Evolutionary conservation across 192 early-diverging fungal genomes (phyloP), one percentile per base, ranked within the genome.

Genomic region (Coemansia reversa): DNA sequence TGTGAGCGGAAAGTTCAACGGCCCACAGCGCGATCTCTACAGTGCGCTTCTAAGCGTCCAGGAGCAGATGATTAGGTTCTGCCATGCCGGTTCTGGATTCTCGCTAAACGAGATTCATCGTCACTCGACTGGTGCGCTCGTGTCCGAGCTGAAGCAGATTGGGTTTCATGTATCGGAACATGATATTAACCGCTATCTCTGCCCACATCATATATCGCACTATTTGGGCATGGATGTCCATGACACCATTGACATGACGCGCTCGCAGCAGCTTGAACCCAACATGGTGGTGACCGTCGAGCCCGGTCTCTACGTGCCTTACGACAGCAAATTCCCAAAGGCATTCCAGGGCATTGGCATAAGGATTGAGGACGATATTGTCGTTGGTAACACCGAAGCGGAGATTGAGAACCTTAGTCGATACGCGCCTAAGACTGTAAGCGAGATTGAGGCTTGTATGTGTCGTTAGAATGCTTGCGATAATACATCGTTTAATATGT

Each of bases 211-310:
- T 71, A 88, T 98, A 12, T 87, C 93, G 19, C 97, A 97, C 67
- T 98, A 91, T 55, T 83, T 97, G 18, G 97, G 97, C 8, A 65
- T 97, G 69, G 97, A 98, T 72, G 93, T 98, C 2, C 97, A 98
- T 79, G 95, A 98, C 71, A 87, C 89, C 1, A 82, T 84, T 39
- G 84, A 88, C 63, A 73, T 96, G 35, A 79, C 84, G 19, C 84
- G 97, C 23, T 88, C 89, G 6, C 83, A 84, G 65, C 79, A 67
- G 50, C 77, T 98, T 30, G 84, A 86, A 64, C 61, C 72, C 18
- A 91, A 91, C 50, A 96, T 94, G 93, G 93, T 95, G 22, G 83
- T 98, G 25, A 98, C 97, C 5, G 90, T 98, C 32, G 97, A 98
- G 70, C 95, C 97, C 0, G 97, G 94, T 1, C 30, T 98, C 4